phyloP scores from a whole-genome alignment of 2,329 filamentous ascomycete species.

The Samsoniella hepiali region DNA sequence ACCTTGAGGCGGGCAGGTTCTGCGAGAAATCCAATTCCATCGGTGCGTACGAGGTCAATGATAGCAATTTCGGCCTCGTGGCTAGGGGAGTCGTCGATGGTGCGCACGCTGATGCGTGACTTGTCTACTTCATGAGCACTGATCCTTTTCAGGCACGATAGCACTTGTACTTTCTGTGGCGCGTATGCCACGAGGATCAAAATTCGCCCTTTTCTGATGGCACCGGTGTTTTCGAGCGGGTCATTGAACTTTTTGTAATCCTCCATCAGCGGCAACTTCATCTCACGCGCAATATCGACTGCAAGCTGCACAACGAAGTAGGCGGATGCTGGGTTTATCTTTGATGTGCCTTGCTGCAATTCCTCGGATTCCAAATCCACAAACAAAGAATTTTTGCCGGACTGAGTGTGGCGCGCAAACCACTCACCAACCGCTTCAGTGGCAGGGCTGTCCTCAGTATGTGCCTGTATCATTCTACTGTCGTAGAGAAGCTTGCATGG shows the following conservation, averaged over 20 bases:
- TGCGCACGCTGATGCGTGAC: conserved; percentile 4
- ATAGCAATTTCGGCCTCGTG: not conserved
- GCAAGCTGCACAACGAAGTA: conserved; percentile 5
- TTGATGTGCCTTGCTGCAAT: not conserved
- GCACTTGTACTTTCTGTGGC: not conserved
- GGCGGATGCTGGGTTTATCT: not conserved
- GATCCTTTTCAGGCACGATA: not conserved
- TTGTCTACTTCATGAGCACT: not conserved
- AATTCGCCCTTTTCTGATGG: not conserved
- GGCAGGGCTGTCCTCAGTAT: not conserved
- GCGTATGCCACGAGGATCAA: conserved; percentile 1
- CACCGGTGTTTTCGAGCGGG: not conserved
- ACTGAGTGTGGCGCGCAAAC: not conserved
- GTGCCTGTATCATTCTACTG: not conserved
- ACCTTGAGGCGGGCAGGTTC: not conserved
- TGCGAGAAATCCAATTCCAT: not conserved
- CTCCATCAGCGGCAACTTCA: conserved; percentile 5
- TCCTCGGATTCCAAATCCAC: not conserved
- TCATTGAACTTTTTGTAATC: not conserved
- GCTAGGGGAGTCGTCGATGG: conserved; percentile 1
- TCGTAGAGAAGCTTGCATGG: not conserved
- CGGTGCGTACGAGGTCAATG: conserved; percentile 1
- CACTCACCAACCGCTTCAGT: not conserved
- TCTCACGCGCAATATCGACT: not conserved
- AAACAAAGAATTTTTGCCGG: conserved; percentile 1